Evolutionary conservation across 2,329 filamentous ascomycete genomes (phyloP).

Genomic region (Alternaria ethzedia): DNA sequence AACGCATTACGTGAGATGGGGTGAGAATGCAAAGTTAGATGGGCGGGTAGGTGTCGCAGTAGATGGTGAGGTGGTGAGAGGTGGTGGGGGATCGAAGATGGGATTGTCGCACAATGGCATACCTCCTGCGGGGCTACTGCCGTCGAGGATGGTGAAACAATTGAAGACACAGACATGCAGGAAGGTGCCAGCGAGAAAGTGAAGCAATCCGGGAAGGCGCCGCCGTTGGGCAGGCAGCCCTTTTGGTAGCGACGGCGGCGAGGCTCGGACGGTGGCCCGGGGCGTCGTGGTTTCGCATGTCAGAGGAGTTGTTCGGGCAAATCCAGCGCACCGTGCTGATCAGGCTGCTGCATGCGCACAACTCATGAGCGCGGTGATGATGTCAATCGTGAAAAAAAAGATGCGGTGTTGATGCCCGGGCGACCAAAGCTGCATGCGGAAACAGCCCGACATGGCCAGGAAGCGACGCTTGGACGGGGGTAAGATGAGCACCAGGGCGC

Average conservation of each 20-base stretch:
- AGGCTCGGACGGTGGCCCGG: slow-evolving; percentile 1
- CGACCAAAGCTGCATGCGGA: slow-evolving; percentile 8
- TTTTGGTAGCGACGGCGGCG: slow-evolving; percentile 2
- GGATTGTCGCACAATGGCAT: neutral
- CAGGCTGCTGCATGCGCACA: neutral
- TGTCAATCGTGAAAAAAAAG: slow-evolving; percentile 6
- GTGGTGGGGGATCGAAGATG: neutral
- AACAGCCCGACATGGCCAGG: neutral
- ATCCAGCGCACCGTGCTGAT: neutral
- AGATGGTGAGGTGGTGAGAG: slow-evolving; percentile 1
- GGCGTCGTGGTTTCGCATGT: neutral
- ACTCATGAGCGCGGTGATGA: neutral
- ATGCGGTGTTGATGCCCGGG: slow-evolving; percentile 9
- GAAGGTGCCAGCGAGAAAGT: neutral
- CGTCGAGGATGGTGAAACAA: slow-evolving; percentile 21
- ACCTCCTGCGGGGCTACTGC: slow-evolving; percentile 4
- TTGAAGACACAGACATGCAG: slow-evolving; percentile 1
- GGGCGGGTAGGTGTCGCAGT: slow-evolving; percentile 5
- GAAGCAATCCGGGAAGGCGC: slow-evolving; percentile 9
- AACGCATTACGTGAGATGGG: slow-evolving; percentile 9
- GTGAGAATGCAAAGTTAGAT: slow-evolving; percentile 1
- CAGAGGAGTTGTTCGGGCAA: neutral
- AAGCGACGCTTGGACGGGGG: neutral
- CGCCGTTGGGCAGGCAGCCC: slow-evolving; percentile 1
- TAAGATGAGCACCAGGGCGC: neutral